These are phyloP conservation scores for Blakeslea trispora DNA, from an alignment of 371 early-diverging fungal species.

Conservation along the genomic window DNA sequence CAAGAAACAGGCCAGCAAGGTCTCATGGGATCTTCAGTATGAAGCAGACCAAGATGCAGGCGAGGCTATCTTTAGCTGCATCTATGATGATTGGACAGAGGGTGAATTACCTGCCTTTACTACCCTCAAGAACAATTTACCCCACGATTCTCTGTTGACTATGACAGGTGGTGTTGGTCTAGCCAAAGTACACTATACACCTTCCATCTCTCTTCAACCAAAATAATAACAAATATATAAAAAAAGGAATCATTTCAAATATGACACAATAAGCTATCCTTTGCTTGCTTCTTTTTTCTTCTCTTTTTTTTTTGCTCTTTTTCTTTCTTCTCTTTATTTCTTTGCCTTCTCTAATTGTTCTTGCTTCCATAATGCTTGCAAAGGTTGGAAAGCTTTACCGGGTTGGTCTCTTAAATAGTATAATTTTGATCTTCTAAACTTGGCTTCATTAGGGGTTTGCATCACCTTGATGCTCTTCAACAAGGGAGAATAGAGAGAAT, in stretches of 20 bases:
- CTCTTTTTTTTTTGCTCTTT: conserved; percentile 1
- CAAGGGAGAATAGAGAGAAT: conserved; percentile 80
- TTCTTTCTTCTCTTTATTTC: conserved; percentile 11
- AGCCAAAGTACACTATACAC: conserved; percentile 26
- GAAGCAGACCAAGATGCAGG: conserved; percentile 22
- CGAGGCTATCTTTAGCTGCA: conserved; percentile 41
- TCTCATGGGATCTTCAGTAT: conserved; percentile 25
- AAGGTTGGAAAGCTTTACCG: conserved; percentile 66
- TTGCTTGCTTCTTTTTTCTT: too few species aligned
- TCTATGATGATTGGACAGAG: conserved; percentile 53
- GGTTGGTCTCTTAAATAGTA: conserved; percentile 81
- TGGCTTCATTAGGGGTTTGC: conserved; percentile 58
- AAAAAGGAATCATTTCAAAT: too few species aligned
- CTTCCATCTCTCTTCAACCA: conserved; percentile 14
- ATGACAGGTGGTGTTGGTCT: conserved; percentile 40
- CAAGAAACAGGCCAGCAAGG: conserved; percentile 8
- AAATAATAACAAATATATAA: too few species aligned
- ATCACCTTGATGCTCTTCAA: conserved; percentile 76
- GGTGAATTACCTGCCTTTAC: conserved; percentile 49
- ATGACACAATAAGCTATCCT: too few species aligned
- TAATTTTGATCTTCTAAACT: conserved; percentile 77
- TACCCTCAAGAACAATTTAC: conserved; percentile 25
- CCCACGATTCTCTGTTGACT: conserved; percentile 24
- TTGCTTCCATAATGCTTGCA: conserved; percentile 59
- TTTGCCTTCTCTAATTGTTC: conserved; percentile 43